A percentile compares a stretch with the other conserved stretches of the same genome.
Conservation (phyloP, 2,329 filamentous ascomycete genomes). For the Xylaria sp. region DNA sequence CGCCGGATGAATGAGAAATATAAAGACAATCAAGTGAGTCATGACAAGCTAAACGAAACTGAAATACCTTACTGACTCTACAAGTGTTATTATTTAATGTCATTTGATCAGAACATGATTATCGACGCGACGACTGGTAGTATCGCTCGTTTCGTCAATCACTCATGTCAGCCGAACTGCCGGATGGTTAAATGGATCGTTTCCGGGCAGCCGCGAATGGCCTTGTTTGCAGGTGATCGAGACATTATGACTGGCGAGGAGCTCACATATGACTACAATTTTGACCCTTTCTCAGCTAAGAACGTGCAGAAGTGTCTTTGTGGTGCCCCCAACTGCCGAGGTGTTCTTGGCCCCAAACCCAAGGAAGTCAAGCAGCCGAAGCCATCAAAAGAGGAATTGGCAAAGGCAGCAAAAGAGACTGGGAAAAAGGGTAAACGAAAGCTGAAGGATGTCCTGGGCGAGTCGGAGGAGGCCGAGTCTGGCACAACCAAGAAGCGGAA, state of each 20-base stretch:
- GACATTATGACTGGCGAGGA: slow-evolving; percentile 96
- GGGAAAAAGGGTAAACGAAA: slow-evolving; percentile 66
- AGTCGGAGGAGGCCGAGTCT: slow-evolving; percentile 48
- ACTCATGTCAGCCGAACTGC: slow-evolving; percentile 96
- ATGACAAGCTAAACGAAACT: slow-evolving; percentile 25
- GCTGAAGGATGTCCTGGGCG: slow-evolving; percentile 63
- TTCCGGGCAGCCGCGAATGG: slow-evolving; percentile 92
- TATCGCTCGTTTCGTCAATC: slow-evolving; percentile 97
- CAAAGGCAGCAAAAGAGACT: slow-evolving; percentile 50
- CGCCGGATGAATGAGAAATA: slow-evolving; percentile 93
- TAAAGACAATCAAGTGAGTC: slow-evolving; percentile 86
- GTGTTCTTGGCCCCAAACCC: slow-evolving; percentile 70
- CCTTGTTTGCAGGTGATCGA: slow-evolving; percentile 88
- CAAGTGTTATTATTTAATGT: slow-evolving; percentile 98
- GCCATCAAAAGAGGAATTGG: slow-evolving; percentile 57
- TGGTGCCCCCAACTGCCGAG: slow-evolving; percentile 71
- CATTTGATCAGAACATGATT: slow-evolving; percentile 98
- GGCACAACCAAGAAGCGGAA: slow-evolving; percentile 59
- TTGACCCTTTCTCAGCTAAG: slow-evolving; percentile 75
- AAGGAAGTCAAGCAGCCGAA: slow-evolving; percentile 64
- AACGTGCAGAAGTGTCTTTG: slow-evolving; percentile 75
- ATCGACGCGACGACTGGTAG: slow-evolving; percentile 96
- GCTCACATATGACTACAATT: slow-evolving; percentile 91
- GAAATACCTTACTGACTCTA: slow-evolving; percentile 25
- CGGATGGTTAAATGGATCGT: slow-evolving; percentile 99